Base-by-base conservation (phyloP, 768 basidiomycete species). In the Leccinum arenicola region DNA sequence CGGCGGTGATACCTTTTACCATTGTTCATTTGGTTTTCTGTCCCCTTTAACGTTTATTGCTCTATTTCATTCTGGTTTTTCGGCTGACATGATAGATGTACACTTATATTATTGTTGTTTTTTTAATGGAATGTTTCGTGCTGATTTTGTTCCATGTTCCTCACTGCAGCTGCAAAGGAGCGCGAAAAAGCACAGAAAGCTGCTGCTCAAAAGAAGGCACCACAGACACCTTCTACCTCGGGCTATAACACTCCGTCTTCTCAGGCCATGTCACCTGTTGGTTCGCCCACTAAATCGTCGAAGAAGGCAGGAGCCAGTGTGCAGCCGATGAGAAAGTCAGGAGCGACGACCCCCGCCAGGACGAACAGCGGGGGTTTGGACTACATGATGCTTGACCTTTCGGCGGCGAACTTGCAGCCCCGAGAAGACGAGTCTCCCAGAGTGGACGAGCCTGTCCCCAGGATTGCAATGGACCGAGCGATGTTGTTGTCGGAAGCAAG, bases 401-500 rank as follows among this genome's bases (percentile, higher is more conserved):
- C 85, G 51, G 91, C 82, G 4, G 73, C 95, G 62, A 90, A 91
- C 72, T 76, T 95, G 33, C 75, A 76, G 21, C 64, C 76, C 43
- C 77, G 78, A 43, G 80, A 83, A 36, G 77, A 78, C 7, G 75
- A 74, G 33, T 65, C 65, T 51, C 62, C 61, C 3, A 58, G 61
- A 31, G 70, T 68, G 17, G 79, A 80, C 38, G 80, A 82, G 63
- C 82, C 83, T 50, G 73, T 79, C 9, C 90, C 89, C 14, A 88
- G 82, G 66, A 75, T 90, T 58, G 82, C 77, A 21, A 78, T 91
- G 63, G 87, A 90, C 14, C 80, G 82, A 59, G 94, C 91, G 70
- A 95, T 90, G 70, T 73, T 98, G 48, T 68, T 98, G 5, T 89
- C 91, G 64, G 91, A 96, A 73, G 93, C 88, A 1, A 83, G 73